Evolutionary conservation across 2,329 filamentous ascomycete genomes (phyloP), one percentile per base, ranked within the genome.

Genomic region (Didymella glomerata): DNA sequence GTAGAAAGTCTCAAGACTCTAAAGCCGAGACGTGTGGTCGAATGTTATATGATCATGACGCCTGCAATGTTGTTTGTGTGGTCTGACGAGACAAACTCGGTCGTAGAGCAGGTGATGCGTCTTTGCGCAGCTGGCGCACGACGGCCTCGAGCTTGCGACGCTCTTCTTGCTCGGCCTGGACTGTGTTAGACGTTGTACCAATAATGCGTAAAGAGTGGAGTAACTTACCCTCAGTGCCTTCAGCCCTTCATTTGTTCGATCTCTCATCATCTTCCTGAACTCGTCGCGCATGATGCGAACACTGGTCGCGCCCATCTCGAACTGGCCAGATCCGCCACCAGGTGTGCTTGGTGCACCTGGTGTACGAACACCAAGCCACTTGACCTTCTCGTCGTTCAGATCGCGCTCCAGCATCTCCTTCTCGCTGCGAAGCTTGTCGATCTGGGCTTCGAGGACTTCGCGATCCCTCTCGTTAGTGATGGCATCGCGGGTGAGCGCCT

Each of bases 211-310:
- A 44, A 4, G 8, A 11, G 10, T 24, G 5, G 14, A 36, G 5
- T 47, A 80, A 80, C 86, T 79, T 76, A 91, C 89, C 80, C 85
- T 86, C 56, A 91, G 72, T 60, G 83, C 80, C 77, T 84, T 89
- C 68, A 87, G 79, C 61, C 85, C 88, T 74, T 92, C 89, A 1
- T 83, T 81, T 61, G 88, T 85, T 47, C 87, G 87, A 70, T 91
- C 88, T 63, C 88, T 83, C 88, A 91, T 91, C 89, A 91, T 91
- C 80, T 89, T 91, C 81, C 90, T 90, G 73, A 92, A 92, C 74
- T 92, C 89, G 62, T 88, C 88, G 76, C 88, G 87, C 70, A 92
- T 71, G 40, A 91, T 87, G 77, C 85, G 85, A 24, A 87, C 88
- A 67, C 87, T 90, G 11, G 87, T 91, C 10, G 81, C 85, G 64